Base-by-base conservation (phyloP, 768 basidiomycete genomes). In the Trametes punicea region DNA sequence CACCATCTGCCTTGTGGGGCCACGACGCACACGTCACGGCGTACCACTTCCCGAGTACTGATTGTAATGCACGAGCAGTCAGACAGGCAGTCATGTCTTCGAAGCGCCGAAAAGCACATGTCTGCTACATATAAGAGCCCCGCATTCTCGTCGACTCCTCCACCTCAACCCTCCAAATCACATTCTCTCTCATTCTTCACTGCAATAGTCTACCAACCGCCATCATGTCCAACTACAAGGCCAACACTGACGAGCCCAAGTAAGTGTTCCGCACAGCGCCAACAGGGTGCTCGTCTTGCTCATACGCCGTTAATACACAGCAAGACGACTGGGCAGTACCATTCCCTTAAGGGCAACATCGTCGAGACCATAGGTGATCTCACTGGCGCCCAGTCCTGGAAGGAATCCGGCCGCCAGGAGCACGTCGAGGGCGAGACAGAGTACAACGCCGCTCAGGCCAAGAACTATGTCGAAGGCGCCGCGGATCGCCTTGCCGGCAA, bases 401-500 rank as follows among this genome's bases (percentile, higher is more conserved):
- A 64, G 44, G 63, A 74, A 47, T 67, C 75, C 40, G 81, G 81
- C 13, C 75, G 75, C 46, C 65, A 83, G 42, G 81, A 82, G 62
- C 81, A 82, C 55, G 65, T 66, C 15, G 65, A 73, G 62, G 81
- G 80, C 54, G 76, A 81, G 68, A 67, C 67, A 48, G 75, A 79
- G 67, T 71, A 75, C 64, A 75, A 74, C 44, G 72, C 74, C 16
- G 77, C 79, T 3, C 75, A 77, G 56, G 73, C 74, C 18, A 71
- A 84, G 65, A 76, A 73, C n/a, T 84, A 76, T 58, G 74, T 66
- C 4, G 75, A 83, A 47, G 82, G 82, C 21, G 66, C 68, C 0
- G 7, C 65, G 4, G 82, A 84, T 56, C 75, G 74, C 55, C 36
- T 76, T 5, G 67, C 62, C 2, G 83, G 83, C 31, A 81, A 81